Evolutionary conservation across 1,139 yeast genomes (phyloP), one percentile per base, ranked within the genome.

Genomic region (Yamadazyma mexicana): DNA sequence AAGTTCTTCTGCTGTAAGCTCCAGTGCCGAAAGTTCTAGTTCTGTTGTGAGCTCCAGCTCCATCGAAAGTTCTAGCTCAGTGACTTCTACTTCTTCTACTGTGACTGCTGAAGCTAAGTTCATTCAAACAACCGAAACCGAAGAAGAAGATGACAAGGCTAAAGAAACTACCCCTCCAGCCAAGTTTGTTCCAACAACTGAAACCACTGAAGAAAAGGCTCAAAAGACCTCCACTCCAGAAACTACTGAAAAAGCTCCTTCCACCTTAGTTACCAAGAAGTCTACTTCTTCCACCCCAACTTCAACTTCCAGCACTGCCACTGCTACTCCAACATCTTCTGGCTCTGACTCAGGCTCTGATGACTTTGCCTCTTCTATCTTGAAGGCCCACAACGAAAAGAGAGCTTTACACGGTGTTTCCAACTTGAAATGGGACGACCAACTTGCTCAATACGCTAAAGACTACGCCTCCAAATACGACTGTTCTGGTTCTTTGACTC

Each of bases 401-500:
- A 79, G 96, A 66, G 75, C 87, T 24, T 53, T 64, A 42, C 94
- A 86, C 66, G 74, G 77, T 41, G 89, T 82, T 26, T 59, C 67
- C 2, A 59, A 70, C 15, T 64, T 89, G 47, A 45, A 73, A 5
- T 89, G 96, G 96, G 76, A 79, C 49, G 56, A 62, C 12, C 69
- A 68, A 12, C 65, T 86, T 38, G 87, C 83, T 45, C 51, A 61
- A 26, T 82, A 77, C 55, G 96, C 96, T 36, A 79, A 81, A 60
- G 59, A 64, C 47, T 82, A 80, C 62, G 88, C 91, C 29, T 74
- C 76, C 58, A 52, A 62, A 29, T 85, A 81, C 64, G 77, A 77
- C 58, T 88, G 96, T 66, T 79, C 81, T 31, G 85, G 87, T 43
- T 49, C 56, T 15, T 77, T 88, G 59, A 63, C 64, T 25, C 96